Percentiles rank a stretch among this genome's conserved stretches.
Conservation (phyloP, 805 yeast species). For the Myxozyma neotropica region DNA sequence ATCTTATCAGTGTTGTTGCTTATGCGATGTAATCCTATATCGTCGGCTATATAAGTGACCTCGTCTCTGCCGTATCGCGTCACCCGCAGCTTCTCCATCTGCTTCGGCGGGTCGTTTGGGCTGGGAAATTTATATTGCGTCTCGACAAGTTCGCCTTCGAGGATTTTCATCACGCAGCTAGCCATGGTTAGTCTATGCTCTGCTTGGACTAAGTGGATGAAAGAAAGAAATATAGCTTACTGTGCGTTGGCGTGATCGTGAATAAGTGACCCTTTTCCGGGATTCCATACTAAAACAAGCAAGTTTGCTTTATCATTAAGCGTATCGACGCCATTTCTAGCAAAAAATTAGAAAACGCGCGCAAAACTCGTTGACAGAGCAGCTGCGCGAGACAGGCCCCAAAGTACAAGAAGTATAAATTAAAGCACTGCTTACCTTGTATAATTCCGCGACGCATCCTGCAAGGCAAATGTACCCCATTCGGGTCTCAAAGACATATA, state of each 20-base stretch:
- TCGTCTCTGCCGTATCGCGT: slow-evolving; percentile 42
- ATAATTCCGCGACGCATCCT: slow-evolving; percentile 55
- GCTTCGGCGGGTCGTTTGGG: slow-evolving; percentile 34
- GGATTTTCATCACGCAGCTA: slow-evolving; percentile 66
- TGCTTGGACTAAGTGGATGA: neutral
- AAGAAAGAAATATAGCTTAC: slow-evolving; percentile 12
- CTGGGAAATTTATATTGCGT: slow-evolving; percentile 57
- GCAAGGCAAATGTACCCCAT: slow-evolving; percentile 62
- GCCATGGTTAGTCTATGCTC: neutral
- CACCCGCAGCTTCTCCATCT: slow-evolving; percentile 38
- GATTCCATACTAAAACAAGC: slow-evolving; percentile 70
- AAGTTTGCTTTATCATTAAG: slow-evolving; percentile 72
- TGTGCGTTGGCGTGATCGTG: slow-evolving; percentile 80
- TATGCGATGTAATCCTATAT: slow-evolving; percentile 67
- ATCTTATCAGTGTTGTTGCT: slow-evolving; percentile 50
- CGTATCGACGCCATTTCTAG: slow-evolving; percentile 71
- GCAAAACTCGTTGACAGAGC: neutral
- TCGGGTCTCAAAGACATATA: slow-evolving; percentile 55
- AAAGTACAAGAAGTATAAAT: no score
- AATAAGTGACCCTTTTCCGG: slow-evolving; percentile 62
- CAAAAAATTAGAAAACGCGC: neutral
- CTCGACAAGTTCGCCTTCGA: slow-evolving; percentile 62
- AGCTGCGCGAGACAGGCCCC: neutral
- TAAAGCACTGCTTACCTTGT: slow-evolving; percentile 40
- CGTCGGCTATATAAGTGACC: slow-evolving; percentile 68